Percentiles rank a stretch among this genome's conserved stretches.
These are phyloP conservation scores for Colletotrichum ledebouriae DNA, from an alignment of 2,329 filamentous ascomycete species.

Conservation along the genomic window DNA sequence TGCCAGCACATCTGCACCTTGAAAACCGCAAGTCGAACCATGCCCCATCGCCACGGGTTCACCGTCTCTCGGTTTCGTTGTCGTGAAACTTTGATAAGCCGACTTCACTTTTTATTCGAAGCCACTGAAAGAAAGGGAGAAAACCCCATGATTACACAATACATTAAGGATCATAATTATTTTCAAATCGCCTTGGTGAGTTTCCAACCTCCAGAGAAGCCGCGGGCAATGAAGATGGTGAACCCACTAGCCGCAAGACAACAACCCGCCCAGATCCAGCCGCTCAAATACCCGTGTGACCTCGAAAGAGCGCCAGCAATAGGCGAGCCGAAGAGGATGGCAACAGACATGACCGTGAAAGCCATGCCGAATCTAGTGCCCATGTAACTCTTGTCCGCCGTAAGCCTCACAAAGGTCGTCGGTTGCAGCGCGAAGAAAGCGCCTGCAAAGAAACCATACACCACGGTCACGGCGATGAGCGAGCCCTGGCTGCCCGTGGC, in stretches of 20 bases:
- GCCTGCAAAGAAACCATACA: conserved; percentile 47
- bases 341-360: conserved; percentile 47
- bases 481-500: conserved; percentile 32
- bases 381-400: conserved; percentile 49
- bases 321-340: conserved; percentile 49
- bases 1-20: not conserved
- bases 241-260: conserved; percentile 29
- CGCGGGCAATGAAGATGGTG: conserved; percentile 20
- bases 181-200: conserved; percentile 10
- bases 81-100: too few species aligned
- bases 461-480: conserved; percentile 38
- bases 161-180: not conserved
- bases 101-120: too few species aligned
- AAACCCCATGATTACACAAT: not conserved
- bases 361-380: conserved; percentile 59
- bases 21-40: too few species aligned
- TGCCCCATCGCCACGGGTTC: too few species aligned
- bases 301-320: conserved; percentile 48
- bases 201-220: conserved; percentile 35
- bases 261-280: conserved; percentile 40
- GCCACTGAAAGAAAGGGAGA: too few species aligned
- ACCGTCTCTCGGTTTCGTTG: too few species aligned
- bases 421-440: conserved; percentile 55
- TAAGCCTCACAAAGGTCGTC: conserved; percentile 52
- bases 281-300: conserved; percentile 38